Base-by-base conservation (phyloP, 768 basidiomycete species). In the Hygrocybe coccinea region DNA sequence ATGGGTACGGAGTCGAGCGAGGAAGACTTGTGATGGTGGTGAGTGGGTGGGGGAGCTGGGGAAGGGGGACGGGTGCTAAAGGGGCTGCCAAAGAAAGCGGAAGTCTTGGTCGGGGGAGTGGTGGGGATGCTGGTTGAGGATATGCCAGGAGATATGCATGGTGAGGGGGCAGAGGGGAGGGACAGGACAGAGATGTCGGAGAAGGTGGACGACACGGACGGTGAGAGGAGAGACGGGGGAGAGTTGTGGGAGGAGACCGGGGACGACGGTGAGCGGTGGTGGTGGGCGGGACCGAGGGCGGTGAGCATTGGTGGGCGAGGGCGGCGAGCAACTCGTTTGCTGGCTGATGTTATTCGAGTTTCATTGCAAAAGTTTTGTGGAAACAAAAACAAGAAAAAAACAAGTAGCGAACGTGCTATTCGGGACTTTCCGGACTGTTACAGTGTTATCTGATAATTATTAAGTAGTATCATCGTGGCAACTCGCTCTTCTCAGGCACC, bases 391-490 rank as follows among this genome's bases (percentile, higher is more conserved):
- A 29, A 29, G 8, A 29, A 29, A 29, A 29, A 4, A 29, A 29
- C 3, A 29, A 29, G 29, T 29, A 29, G 29, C 29, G 29, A 29
- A 29, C 29, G 29, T 29, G 29, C 29, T 4, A 4, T 29, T 29
- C 29, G 29, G 29, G 29, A 4, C 3, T 29, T 29, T 29, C 29
- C 29, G 29, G 29, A n/a, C n/a, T n/a, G n/a, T n/a, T 29, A 29
- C 29, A 29, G 29, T 3, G 8, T 29, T 29, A 29, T 29, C 29
- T 29, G 29, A 29, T 29, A 29, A 29, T 8, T 4, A 29, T 4
- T 29, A 29, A 29, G 29, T 14, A 19, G 14, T 3, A 19, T 76
- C 2, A 88, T 90, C 68, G 94, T 91, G 69, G 46, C 24, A 71
- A 48, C 47, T 71, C 67, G 3, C 65, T 55, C 3, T 67, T 59